Evolutionary conservation across 176 grass and related monocot genomes (phyloP), one percentile per base, ranked within the genome.

Genomic region (Aegilops tauschii): DNA sequence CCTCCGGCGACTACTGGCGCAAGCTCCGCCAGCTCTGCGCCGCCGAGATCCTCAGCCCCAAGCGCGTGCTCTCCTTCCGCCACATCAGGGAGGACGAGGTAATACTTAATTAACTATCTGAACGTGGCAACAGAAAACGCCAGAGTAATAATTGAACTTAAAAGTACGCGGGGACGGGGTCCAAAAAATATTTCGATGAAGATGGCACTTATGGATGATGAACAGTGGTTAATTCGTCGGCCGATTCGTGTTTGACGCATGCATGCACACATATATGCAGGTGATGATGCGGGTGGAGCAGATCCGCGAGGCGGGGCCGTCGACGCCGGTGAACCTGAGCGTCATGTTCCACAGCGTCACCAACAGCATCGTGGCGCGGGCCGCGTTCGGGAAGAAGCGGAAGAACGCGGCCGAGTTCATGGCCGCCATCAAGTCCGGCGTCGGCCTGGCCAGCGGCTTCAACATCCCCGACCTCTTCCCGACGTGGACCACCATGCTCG

Each of bases 1-100:
- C 88, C 64, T 90, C 88, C 73, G 78, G 84, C n/a, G 88, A 90
- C 5, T 90, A 90, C 73, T 90, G 88, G 88, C 88, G 88, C 72
- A 90, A 89, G 88, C 88, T 89, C 68, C 77, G 88, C 2, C 88
- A 90, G 83, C 83, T 90, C 28, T 90, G 88, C 39, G 83, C 88
- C 11, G 72, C 88, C 49, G 88, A 90, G 79, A 82, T 90, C 62
- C 83, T 90, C 5, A 90, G 88, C 50, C 88, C 88, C 17, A 90
- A 65, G 72, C 88, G 88, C 23, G 88, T 90, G 34, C 83, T 78
- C 29, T 90, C 88, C 0, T 90, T 90, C 54, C 79, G 83, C 30
- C 83, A 82, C 52, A 90, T 90, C 71, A 82, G 88, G 28, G 83
- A 90, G 21, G 83, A 90, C 36, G 88, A 89, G 82, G 87, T 68